Conservation (phyloP, 108 stramenopile genomes). For the Conticribra guillardii region DNA sequence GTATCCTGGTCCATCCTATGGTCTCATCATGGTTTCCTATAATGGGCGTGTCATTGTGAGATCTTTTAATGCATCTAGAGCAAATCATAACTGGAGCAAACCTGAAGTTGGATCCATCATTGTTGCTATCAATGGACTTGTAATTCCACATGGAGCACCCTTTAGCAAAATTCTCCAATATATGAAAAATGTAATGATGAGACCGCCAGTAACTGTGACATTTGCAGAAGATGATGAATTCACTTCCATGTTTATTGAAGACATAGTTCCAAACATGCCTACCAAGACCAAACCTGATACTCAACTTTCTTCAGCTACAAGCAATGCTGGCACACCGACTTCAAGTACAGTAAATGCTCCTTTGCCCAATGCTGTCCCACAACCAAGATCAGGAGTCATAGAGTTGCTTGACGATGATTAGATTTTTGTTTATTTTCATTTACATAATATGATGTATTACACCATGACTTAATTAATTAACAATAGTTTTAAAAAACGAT, state of each 20-base stretch:
- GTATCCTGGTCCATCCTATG: slow-evolving; percentile 18
- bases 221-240: slow-evolving; percentile 48
- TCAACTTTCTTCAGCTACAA: slow-evolving; percentile 1
- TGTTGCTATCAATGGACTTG: slow-evolving; percentile 55
- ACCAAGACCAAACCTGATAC: neutral
- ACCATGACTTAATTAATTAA: too few species aligned
- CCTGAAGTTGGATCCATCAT: slow-evolving; percentile 64
- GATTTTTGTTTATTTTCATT: too few species aligned
- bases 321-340: neutral
- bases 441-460: too few species aligned
- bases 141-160: slow-evolving; percentile 12
- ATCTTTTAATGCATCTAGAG: neutral
- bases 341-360: neutral
- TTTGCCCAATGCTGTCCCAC: neutral
- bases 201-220: slow-evolving; percentile 20
- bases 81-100: slow-evolving; percentile 1
- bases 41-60: slow-evolving; percentile 54
- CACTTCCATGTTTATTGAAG: slow-evolving; percentile 28
- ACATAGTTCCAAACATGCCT: slow-evolving; percentile 9
- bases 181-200: slow-evolving; percentile 23
- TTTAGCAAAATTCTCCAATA: slow-evolving; percentile 21
- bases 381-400: slow-evolving; percentile 17
- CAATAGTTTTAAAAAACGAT: too few species aligned
- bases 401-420: slow-evolving; percentile 41
- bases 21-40: slow-evolving; percentile 37